These are phyloP conservation scores for Parastagonospora avenae DNA, from an alignment of 2,329 filamentous ascomycete genomes.

Conservation along the genomic window DNA sequence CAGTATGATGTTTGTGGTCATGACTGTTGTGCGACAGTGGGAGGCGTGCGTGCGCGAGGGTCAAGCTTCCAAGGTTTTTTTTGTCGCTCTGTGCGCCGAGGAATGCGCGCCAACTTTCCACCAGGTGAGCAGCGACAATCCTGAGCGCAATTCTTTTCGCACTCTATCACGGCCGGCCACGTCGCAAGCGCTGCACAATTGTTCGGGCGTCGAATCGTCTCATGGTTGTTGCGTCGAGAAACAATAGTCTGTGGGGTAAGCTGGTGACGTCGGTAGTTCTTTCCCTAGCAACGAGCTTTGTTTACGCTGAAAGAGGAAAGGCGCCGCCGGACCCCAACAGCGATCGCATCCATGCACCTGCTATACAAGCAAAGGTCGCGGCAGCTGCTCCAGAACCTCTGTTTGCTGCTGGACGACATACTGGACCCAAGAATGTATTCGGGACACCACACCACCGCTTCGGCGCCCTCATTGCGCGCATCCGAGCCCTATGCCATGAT, in stretches of 20 bases:
- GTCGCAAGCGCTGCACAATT: slow-evolving; percentile 9
- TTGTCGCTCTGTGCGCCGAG: slow-evolving; percentile 1
- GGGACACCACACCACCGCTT: slow-evolving; percentile 45
- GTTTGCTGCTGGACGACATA: slow-evolving; percentile 27
- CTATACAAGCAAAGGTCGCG: slow-evolving; percentile 36
- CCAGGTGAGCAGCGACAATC: neutral
- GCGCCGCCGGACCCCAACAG: slow-evolving; percentile 12
- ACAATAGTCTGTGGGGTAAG: slow-evolving; percentile 26
- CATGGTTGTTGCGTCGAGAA: slow-evolving; percentile 20
- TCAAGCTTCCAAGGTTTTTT: neutral
- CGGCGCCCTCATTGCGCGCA: slow-evolving; percentile 52
- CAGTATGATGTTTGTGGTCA: slow-evolving; percentile 25
- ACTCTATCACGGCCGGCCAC: slow-evolving; percentile 15
- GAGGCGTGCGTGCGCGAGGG: neutral
- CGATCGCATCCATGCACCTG: slow-evolving; percentile 35
- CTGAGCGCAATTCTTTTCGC: slow-evolving; percentile 1
- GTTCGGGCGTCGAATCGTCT: slow-evolving; percentile 1
- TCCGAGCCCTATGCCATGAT: slow-evolving; percentile 41
- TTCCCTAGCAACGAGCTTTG: slow-evolving; percentile 31
- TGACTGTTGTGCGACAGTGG: neutral
- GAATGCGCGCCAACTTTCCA: slow-evolving; percentile 22
- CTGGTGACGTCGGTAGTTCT: slow-evolving; percentile 33
- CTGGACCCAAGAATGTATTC: slow-evolving; percentile 39
- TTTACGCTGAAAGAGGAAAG: slow-evolving; percentile 36
- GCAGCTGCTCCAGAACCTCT: slow-evolving; percentile 28